A percentile compares a stretch with the other conserved stretches of the same genome.
Evolutionary conservation across 2,329 filamentous ascomycete genomes (phyloP).

Genomic region (Ophiocordyceps camponoti-leonardi): DNA sequence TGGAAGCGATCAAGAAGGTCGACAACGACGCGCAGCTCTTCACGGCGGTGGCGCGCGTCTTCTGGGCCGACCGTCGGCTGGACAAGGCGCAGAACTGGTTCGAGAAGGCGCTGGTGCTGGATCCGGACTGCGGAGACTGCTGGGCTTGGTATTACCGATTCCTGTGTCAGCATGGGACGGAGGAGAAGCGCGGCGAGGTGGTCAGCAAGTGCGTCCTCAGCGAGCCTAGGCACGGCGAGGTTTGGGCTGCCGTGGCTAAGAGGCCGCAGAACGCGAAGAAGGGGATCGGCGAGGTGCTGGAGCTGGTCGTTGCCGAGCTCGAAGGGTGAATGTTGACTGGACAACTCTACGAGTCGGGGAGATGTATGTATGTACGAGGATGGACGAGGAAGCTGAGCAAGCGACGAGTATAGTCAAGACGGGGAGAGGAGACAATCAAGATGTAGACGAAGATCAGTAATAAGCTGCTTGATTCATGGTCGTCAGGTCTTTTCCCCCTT

Average conservation of each 20-base stretch:
- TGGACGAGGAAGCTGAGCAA: too few species aligned
- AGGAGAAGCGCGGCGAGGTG: slow-evolving; percentile 80
- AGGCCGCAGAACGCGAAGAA: slow-evolving; percentile 65
- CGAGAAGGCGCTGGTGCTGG: slow-evolving; percentile 79
- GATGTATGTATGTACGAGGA: too few species aligned
- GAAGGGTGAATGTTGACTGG: slow-evolving; percentile 11
- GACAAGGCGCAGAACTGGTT: slow-evolving; percentile 97
- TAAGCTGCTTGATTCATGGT: too few species aligned
- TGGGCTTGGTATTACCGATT: slow-evolving; percentile 99
- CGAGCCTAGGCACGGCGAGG: slow-evolving; percentile 83
- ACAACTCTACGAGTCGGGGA: too few species aligned
- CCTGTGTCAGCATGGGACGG: slow-evolving; percentile 75
- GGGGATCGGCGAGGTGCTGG: slow-evolving; percentile 64
- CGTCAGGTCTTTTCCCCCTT: too few species aligned
- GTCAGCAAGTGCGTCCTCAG: slow-evolving; percentile 62
- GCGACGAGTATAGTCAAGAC: too few species aligned
- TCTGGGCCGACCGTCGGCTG: slow-evolving; percentile 83
- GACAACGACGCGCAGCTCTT: slow-evolving; percentile 84
- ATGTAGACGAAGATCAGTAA: too few species aligned
- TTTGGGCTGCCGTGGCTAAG: slow-evolving; percentile 78
- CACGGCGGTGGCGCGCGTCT: slow-evolving; percentile 82
- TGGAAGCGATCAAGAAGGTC: slow-evolving; percentile 94
- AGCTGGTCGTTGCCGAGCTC: slow-evolving; percentile 46
- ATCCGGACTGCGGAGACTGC: slow-evolving; percentile 74
- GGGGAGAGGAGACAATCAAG: too few species aligned